Base-by-base conservation (phyloP, 2,329 filamentous ascomycete genomes). In the Fusarium begoniae region DNA sequence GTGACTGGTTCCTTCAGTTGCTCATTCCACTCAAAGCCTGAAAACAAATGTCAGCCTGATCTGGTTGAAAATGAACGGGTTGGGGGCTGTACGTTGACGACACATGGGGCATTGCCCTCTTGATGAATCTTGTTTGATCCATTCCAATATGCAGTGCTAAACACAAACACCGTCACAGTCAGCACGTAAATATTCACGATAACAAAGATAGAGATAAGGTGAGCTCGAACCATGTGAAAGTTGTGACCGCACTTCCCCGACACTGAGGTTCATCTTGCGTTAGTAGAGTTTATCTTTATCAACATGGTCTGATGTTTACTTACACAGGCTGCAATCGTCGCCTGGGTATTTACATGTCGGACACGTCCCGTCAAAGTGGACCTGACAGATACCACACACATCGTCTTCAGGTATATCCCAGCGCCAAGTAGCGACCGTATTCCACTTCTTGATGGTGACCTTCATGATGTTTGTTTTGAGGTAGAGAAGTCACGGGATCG, bases 361-460 rank as follows among this genome's bases (percentile, higher is more conserved):
- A 86, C 96, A 99, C 32, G 96, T 98, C 68, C 95, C 96, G 82
- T 99, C 96, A 81, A 98, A 99, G 79, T 98, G 94, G 72, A 97
- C 95, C 81, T 97, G 96, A 84, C 96, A 99, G 85, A 99, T 99
- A 78, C 96, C 96, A 79, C 96, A 99, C 72, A 98, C 95, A 81
- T 99, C 96, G 84, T 98, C 96, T 79, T 98, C 95, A 30, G 96
- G 95, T 79, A 98, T 94, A 82, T 98, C 94, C 96, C 96, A 99
- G 74, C 94, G 92, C 96, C 96, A 99, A 63, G 95, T 96, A 24
- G 96, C 96, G 72, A 99, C 94, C 8, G 95, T 93, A 79, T 96
- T 93, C 94, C 96, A 98, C 81, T 94, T 90, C 79, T 92, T 94
- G 84, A 98, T 96, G 54, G 91, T 96, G 85, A 98, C 94, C 85